Base-by-base conservation (phyloP, 1,139 yeast species). In the Lodderomyces margitis region DNA sequence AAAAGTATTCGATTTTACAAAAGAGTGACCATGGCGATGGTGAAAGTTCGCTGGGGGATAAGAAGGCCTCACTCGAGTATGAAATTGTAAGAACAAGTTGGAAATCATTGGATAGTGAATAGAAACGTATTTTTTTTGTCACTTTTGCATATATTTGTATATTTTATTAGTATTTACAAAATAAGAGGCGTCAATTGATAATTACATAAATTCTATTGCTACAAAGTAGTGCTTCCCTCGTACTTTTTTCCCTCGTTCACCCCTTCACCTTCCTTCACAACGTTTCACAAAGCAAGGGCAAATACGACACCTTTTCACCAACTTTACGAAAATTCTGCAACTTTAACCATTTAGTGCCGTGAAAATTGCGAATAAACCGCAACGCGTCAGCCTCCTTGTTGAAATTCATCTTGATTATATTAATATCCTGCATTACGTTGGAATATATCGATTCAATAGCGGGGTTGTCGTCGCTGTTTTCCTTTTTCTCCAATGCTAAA, bases 1-100 rank as follows among this genome's bases (percentile, higher is more conserved):
- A 91, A 56, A 86, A 85, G 58, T 89, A 85, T 58, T 80, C 75
- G 10, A 79, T 89, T 34, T 70, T 79, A 11, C 87, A 81, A 34
- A 36, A 30, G 15, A 10, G 6, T 10, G 39, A 21, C n/a, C n/a
- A n/a, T 15, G 42, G 25, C 2, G 27, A 32, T 27, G 15, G 24
- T 14, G 35, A 33, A 10, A 21, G 20, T n/a, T n/a, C n/a, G n/a
- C n/a, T n/a, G n/a, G n/a, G n/a, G n/a, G n/a, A n/a, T n/a, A n/a
- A n/a, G n/a, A n/a, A n/a, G n/a, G n/a, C n/a, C n/a, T n/a, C n/a
- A n/a, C n/a, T 10, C 11, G 32, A 28, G 32, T 28, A 31, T 34
- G 43, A 45, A 17, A 37, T 45, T 12, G 30, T 40, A 4, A 68
- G 92, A 37, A 85, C 81, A 50, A 87, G 92, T 30, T 87, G 96